These are phyloP conservation scores for Lactarius indigo DNA, from an alignment of 768 basidiomycete species.

Conservation along the genomic window DNA sequence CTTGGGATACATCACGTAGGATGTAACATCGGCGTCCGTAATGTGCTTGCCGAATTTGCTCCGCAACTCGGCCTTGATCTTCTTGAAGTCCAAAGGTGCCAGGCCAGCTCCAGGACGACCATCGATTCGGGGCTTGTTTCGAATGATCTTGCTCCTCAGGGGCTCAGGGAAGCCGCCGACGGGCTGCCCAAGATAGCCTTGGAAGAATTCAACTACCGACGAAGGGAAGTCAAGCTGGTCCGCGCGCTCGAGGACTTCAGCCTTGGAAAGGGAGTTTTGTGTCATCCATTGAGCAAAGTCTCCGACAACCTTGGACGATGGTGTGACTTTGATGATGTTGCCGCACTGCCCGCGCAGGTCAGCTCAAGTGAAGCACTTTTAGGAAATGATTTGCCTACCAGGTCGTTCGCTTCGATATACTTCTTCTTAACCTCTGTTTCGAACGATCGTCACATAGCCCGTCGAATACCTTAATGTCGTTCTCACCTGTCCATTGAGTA, in stretches of 20 bases:
- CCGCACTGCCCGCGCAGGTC: slow-evolving; percentile 60
- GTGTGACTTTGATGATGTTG: slow-evolving; percentile 98
- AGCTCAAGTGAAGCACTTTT: slow-evolving; percentile 12
- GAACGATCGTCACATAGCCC: not conserved
- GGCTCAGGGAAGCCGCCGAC: slow-evolving; percentile 99
- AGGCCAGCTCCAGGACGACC: slow-evolving; percentile 88
- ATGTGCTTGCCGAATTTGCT: slow-evolving; percentile 96
- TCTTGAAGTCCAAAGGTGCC: slow-evolving; percentile 90
- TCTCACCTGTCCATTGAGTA: slow-evolving; percentile 85
- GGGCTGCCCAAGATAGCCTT: slow-evolving; percentile 97
- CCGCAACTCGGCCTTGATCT: slow-evolving; percentile 88
- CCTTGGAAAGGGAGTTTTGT: slow-evolving; percentile 83
- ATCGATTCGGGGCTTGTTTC: slow-evolving; percentile 91
- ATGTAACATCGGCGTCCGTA: slow-evolving; percentile 87
- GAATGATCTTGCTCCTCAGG: slow-evolving; percentile 84
- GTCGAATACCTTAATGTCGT: not conserved
- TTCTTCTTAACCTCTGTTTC: slow-evolving; percentile 89
- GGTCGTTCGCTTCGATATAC: slow-evolving; percentile 95
- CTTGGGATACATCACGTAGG: slow-evolving; percentile 99
- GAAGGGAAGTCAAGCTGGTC: slow-evolving; percentile 96
- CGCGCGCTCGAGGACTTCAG: slow-evolving; percentile 82
- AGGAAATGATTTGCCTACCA: slow-evolving; percentile 48
- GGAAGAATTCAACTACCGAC: slow-evolving; percentile 97
- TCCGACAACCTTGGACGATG: slow-evolving; percentile 97
- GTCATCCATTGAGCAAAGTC: slow-evolving; percentile 99